Evolutionary conservation across 73 alveolate genomes (phyloP).

Genomic region (Stentor roeselii): DNA sequence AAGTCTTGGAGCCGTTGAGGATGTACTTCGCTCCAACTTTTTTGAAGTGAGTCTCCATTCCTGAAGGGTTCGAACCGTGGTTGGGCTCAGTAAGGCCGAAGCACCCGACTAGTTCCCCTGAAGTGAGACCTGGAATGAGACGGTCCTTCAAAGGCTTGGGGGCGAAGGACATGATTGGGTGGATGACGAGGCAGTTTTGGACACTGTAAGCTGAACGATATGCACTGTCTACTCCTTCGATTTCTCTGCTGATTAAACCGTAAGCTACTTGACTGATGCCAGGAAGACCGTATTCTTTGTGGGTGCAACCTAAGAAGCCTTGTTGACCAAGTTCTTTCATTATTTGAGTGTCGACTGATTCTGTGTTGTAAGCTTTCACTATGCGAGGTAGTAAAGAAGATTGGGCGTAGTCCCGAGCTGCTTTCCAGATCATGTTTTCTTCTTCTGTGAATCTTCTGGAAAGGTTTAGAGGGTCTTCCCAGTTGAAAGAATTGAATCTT

Average conservation of each 20-base stretch:
- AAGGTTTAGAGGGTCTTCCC: conserved; percentile 46
- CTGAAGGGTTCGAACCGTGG: conserved; percentile 87
- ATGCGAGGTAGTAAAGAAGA: conserved; percentile 61
- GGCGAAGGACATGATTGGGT: conserved; percentile 74
- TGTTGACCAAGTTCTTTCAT: conserved; percentile 67
- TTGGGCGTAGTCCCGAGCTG: conserved; percentile 64
- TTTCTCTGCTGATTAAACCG: conserved; percentile 57
- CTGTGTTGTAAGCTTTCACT: conserved; percentile 57
- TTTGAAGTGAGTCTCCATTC: conserved; percentile 68
- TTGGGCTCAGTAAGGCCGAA: conserved; percentile 96
- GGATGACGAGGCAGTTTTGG: conserved; percentile 81
- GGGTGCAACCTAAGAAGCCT: conserved; percentile 83
- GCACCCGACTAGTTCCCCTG: conserved; percentile 93
- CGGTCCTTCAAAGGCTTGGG: conserved; percentile 56
- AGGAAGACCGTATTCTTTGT: conserved; percentile 77
- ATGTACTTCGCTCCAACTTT: conserved; percentile 71
- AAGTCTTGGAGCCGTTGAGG: conserved; percentile 85
- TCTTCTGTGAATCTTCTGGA: conserved; percentile 50
- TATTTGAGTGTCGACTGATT: conserved; percentile 59
- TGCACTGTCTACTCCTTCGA: conserved; percentile 84
- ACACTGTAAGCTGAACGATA: conserved; percentile 87
- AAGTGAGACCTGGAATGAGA: conserved; percentile 77
- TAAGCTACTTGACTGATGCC: conserved; percentile 86
- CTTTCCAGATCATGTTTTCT: conserved; percentile 52
- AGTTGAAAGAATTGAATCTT: conserved; percentile 33